These are phyloP conservation scores for Gossypium ekmanianum DNA, from an alignment of 345 rosid species.

Conservation along the genomic window DNA sequence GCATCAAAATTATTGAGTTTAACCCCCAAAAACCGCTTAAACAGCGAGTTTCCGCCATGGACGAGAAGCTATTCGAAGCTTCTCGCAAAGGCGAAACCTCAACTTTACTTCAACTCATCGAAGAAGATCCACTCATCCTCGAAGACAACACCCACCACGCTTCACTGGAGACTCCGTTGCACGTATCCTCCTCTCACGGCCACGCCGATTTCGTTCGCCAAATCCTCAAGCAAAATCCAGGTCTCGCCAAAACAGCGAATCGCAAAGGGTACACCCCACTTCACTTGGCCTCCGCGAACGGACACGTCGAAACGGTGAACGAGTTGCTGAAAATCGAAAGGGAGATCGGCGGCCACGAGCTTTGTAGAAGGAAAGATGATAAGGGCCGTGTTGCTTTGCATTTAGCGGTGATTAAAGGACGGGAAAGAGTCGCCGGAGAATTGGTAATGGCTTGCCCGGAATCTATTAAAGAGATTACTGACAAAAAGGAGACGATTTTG, in stretches of 20 bases:
- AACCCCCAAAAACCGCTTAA: background rate
- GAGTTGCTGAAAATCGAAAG: conserved; percentile 8
- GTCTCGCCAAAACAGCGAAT: conserved; percentile 1
- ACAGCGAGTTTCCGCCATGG: background rate
- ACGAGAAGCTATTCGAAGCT: conserved; percentile 16
- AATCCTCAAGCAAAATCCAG: conserved; percentile 16
- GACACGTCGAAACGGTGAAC: background rate
- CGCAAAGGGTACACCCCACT: conserved; percentile 10
- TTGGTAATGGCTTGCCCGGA: conserved; percentile 1
- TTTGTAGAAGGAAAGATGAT: background rate
- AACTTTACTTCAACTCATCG: background rate
- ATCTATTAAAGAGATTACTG: background rate
- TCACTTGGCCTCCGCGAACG: conserved; percentile 15
- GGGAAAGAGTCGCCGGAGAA: too few relatives aligned
- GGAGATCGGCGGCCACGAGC: conserved; percentile 1
- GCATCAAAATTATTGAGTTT: too few relatives aligned
- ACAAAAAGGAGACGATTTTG: background rate
- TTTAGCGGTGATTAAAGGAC: too few relatives aligned
- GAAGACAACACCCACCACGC: conserved; percentile 6
- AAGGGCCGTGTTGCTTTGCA: too few relatives aligned
- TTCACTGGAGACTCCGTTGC: conserved; percentile 6
- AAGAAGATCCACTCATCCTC: conserved; percentile 15
- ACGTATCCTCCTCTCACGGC: conserved; percentile 9
- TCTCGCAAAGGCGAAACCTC: background rate
- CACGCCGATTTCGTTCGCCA: conserved; percentile 6